A percentile compares a stretch with the other conserved stretches of the same genome.
Conservation (phyloP, 371 early-diverging fungal species). For the Lichtheimia ornata region DNA sequence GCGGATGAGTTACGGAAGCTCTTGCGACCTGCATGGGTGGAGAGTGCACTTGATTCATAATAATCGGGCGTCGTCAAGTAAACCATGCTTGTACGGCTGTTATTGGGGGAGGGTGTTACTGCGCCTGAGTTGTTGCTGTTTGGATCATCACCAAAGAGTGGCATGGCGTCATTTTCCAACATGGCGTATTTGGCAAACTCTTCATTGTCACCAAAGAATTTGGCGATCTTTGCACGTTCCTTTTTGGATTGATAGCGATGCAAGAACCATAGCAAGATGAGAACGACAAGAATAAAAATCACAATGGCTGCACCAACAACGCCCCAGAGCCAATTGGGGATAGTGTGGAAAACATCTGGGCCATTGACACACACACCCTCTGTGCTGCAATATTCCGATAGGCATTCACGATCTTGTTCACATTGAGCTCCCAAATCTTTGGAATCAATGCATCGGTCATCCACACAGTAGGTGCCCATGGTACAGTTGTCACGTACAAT, state of each 20-base stretch:
- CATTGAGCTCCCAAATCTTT: constrained; percentile 24
- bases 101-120: background rate
- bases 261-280: constrained; percentile 37
- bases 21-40: constrained; percentile 4
- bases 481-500: constrained; percentile 54
- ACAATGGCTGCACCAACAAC: constrained; percentile 33
- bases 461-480: constrained; percentile 34
- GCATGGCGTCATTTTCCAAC: constrained; percentile 22
- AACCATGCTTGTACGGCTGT: constrained; percentile 26
- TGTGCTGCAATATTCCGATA: constrained; percentile 41
- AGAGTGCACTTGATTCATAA: constrained; percentile 31
- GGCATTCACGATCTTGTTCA: constrained; percentile 45
- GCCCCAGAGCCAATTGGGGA: constrained; percentile 45
- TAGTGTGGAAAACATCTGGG: constrained; percentile 44
- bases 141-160: background rate
- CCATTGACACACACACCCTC: constrained; percentile 35
- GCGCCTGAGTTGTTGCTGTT: background rate
- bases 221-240: constrained; percentile 40
- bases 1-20: constrained; percentile 6
- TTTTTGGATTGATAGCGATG: constrained; percentile 49
- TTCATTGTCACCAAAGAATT: constrained; percentile 48
- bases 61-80: constrained; percentile 43
- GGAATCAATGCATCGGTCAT: constrained; percentile 26
- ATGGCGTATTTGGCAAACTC: constrained; percentile 45
- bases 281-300: constrained; percentile 33